These are phyloP conservation scores for Blastobotrys mokoenaii DNA, from an alignment of 805 yeast genomes.

Conservation along the genomic window DNA sequence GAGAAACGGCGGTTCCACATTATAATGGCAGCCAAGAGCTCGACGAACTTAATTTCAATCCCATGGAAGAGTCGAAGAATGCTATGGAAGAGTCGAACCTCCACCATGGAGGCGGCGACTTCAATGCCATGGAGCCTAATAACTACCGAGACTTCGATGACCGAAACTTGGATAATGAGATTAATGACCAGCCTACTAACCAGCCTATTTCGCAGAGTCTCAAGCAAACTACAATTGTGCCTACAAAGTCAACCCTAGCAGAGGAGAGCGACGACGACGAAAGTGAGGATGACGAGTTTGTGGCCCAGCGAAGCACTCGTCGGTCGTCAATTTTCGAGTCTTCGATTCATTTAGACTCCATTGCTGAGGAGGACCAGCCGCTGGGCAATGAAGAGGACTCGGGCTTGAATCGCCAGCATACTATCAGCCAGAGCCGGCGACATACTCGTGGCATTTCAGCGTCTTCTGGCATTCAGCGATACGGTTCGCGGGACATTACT, in stretches of 20 bases:
- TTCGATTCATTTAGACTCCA: conserved; percentile 4
- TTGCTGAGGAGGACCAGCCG: conserved; percentile 7
- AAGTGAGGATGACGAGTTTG: conserved; percentile 26
- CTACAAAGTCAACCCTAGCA: conserved; percentile 72
- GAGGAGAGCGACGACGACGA: conserved; percentile 87
- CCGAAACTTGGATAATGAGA: no score
- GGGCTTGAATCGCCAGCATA: background rate
- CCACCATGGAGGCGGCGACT: no score
- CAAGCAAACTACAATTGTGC: conserved; percentile 61
- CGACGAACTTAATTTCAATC: no score
- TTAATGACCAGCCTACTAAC: background rate
- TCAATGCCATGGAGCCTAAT: no score
- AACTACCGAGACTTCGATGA: no score
- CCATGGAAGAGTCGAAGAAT: no score
- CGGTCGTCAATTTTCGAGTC: background rate
- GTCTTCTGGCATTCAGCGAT: background rate
- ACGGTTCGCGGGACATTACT: background rate
- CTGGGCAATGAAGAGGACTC: background rate
- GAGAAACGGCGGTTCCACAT: no score
- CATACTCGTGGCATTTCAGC: conserved; percentile 1
- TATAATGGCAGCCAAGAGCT: no score
- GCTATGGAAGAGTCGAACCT: no score
- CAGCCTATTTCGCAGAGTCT: conserved; percentile 21
- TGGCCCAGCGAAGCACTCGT: background rate
- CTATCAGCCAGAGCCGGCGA: background rate